Conservation (phyloP, 2,329 filamentous ascomycete species). For the Aspergillus intermedius region DNA sequence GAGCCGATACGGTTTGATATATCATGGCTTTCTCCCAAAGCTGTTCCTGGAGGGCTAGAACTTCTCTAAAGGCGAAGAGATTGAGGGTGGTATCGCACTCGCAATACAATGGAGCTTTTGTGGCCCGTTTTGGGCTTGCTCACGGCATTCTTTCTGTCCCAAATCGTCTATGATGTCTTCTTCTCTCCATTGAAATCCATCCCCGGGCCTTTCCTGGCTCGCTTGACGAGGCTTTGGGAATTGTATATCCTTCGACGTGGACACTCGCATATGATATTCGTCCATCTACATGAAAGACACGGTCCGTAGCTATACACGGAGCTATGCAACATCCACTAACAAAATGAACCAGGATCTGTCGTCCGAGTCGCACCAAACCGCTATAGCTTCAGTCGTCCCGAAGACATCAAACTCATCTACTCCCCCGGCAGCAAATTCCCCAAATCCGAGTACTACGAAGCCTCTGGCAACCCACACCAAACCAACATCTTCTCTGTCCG, state of each 20-base stretch:
- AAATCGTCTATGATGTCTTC: background rate
- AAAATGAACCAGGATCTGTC: background rate
- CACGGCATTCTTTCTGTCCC: too few species aligned
- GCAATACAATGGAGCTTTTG: too few species aligned
- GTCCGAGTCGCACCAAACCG: conserved; percentile 10
- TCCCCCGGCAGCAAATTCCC: conserved; percentile 8
- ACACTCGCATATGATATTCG: conserved; percentile 1
- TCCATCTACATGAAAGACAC: conserved; percentile 1
- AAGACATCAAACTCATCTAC: conserved; percentile 11
- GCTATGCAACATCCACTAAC: background rate
- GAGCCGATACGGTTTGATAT: too few species aligned
- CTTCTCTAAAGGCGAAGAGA: too few species aligned
- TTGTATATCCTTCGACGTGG: background rate
- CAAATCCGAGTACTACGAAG: conserved; percentile 13
- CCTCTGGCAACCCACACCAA: conserved; percentile 2
- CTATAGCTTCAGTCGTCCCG: conserved; percentile 7
- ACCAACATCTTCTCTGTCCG: conserved; percentile 6
- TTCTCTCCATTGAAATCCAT: background rate
- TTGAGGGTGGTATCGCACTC: too few species aligned
- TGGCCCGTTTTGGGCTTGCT: too few species aligned
- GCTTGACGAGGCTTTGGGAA: conserved; percentile 20
- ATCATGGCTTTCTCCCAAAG: too few species aligned
- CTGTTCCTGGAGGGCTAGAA: too few species aligned
- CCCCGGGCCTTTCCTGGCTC: conserved; percentile 1
- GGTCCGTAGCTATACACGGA: background rate